Percentiles rank a stretch among this genome's conserved stretches.
These are phyloP conservation scores for Oryza coarctata DNA, from an alignment of 176 grass and related monocot genomes.

Conservation along the genomic window DNA sequence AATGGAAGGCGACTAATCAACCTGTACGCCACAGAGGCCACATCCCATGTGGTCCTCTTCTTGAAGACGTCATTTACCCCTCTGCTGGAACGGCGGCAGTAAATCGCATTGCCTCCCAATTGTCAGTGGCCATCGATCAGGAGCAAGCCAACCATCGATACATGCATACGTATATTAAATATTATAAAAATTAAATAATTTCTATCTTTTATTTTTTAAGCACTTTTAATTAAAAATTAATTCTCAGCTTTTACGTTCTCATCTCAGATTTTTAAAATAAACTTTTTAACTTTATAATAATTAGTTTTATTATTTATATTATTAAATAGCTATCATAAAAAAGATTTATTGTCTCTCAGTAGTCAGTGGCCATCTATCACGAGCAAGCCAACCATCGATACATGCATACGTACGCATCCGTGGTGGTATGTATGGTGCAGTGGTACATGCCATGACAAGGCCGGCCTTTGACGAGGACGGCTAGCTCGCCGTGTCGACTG, in stretches of 20 bases:
- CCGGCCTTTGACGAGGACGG: constrained; percentile 12
- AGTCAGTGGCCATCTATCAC: background rate
- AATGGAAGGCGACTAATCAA: background rate
- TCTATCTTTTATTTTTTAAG: too few species aligned
- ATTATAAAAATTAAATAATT: too few species aligned
- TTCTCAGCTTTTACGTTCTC: too few species aligned
- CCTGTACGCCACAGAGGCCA: background rate
- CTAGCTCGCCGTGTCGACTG: background rate
- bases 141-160: background rate
- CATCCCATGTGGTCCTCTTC: constrained; percentile 13
- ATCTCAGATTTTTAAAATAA: too few species aligned
- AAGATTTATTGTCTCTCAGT: background rate
- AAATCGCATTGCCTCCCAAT: background rate
- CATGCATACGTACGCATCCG: background rate
- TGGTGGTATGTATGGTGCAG: too few species aligned
- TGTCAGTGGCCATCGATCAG: background rate
- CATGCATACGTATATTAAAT: too few species aligned
- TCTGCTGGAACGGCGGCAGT: background rate
- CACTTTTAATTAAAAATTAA: too few species aligned
- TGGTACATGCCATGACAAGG: background rate
- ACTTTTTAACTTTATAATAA: too few species aligned
- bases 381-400: background rate
- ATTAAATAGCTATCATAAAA: too few species aligned
- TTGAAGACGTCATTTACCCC: background rate
- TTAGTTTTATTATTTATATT: too few species aligned